A percentile compares a stretch with the other conserved stretches of the same genome.
Conservation (phyloP, 345 rosid species). For the Cardiospermum halicacabum region DNA sequence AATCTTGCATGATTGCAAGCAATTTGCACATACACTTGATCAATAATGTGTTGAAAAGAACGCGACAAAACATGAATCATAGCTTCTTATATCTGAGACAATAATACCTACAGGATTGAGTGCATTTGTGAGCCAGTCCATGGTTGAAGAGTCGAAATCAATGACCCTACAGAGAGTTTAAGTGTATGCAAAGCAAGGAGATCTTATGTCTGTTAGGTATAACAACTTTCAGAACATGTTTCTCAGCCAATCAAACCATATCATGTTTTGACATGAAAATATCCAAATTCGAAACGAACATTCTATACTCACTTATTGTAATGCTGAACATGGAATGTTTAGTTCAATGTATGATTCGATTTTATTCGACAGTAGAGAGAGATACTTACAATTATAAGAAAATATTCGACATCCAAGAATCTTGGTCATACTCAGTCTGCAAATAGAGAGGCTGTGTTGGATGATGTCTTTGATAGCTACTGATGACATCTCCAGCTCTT, state of each 20-base stretch:
- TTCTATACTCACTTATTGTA: neutral
- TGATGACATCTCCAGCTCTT: slow-evolving; percentile 19
- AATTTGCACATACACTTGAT: neutral
- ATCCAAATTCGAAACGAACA: neutral
- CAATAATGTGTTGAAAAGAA: neutral
- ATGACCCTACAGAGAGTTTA: neutral
- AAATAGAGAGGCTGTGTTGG: slow-evolving; percentile 3
- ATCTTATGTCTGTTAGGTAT: too few relatives aligned
- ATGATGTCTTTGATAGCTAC: slow-evolving; percentile 19
- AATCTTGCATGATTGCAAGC: slow-evolving; percentile 1
- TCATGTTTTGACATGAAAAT: neutral
- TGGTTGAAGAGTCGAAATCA: slow-evolving; percentile 1
- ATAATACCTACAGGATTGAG: neutral
- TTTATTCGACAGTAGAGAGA: neutral
- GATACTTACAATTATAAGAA: neutral
- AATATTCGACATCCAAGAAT: neutral
- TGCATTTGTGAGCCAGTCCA: neutral
- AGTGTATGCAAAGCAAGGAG: neutral
- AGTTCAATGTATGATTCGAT: neutral
- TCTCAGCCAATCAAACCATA: neutral
- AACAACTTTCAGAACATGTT: neutral
- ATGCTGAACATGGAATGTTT: neutral
- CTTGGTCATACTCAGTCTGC: slow-evolving; percentile 20
- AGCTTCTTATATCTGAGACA: too few relatives aligned
- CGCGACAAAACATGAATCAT: slow-evolving; percentile 6